Base-by-base conservation (phyloP, 2,329 filamentous ascomycete species). In the Capronia americana region DNA sequence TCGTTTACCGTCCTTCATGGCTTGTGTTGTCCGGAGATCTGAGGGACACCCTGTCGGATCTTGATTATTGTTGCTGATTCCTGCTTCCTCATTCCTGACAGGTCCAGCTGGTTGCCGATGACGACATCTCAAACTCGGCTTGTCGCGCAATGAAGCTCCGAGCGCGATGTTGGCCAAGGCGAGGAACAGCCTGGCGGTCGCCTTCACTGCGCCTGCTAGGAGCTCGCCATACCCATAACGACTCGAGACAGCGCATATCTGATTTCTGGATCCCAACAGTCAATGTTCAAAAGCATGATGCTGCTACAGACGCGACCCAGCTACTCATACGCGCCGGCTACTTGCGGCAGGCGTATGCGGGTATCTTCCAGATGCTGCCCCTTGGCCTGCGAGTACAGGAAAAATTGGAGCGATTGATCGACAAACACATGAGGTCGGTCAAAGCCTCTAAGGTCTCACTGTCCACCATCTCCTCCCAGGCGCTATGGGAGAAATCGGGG, bases 281-380 rank as follows among this genome's bases (percentile, higher is more conserved):
- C 32, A 68, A 65, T 17, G 51, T 69, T n/a, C 63, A 72, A 11
- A 65, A 68, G 53, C 67, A 69, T 48, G 71, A 68, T 64, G 65
- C 46, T 12, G 58, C 61, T 56, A 34, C 59, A 17, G 68, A 73
- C 64, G 69, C 67, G 11, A 69, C 69, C 2, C 63, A 65, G 41
- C 63, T 72, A 11, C 70, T 73, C 48, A 69, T 67, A 26, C 85
- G 88, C 63, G 90, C 88, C 58, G 91, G 91, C 0, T 93, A 90
- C 74, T 77, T 93, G 54, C 88, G 90, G 67, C 90, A 92, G 88
- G 89, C 92, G 23, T 91, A 97, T 75, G 88, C 93, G 7, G 95
- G 95, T 30, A 88, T 98, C 41, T 99, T 97, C 73, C 95, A 99
- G 74, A 85, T 97, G 75, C 84, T 99, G 1, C 95, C 95, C 0